A percentile compares a stretch with the other conserved stretches of the same genome.
Evolutionary conservation across 495 filamentous ascomycete species (phyloP).

Genomic region (Penicillium herquei): DNA sequence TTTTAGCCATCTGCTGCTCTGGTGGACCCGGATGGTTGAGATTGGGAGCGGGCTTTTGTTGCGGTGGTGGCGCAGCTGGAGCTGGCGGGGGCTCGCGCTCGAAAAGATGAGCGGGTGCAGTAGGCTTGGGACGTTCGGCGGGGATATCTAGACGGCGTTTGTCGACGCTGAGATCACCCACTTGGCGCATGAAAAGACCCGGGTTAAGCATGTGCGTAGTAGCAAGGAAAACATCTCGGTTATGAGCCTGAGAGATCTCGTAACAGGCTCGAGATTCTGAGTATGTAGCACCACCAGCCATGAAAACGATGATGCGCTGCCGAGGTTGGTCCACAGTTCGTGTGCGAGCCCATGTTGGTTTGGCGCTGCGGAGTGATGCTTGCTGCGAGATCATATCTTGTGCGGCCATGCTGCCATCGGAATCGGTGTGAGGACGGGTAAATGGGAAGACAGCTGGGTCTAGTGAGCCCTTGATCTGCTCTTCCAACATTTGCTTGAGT

Average conservation of each 20-base stretch:
- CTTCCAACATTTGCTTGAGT: constrained; percentile 69
- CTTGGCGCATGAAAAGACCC: constrained; percentile 72
- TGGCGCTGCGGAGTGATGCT: constrained; percentile 80
- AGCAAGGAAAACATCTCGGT: constrained; percentile 84
- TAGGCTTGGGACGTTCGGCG: constrained; percentile 72
- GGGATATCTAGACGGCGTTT: constrained; percentile 76
- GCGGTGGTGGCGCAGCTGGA: constrained; percentile 36
- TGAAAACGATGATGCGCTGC: constrained; percentile 90
- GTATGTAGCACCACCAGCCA: constrained; percentile 94
- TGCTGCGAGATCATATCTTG: constrained; percentile 57
- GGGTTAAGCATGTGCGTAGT: constrained; percentile 90
- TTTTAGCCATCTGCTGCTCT: constrained; percentile 53
- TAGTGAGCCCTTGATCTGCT: constrained; percentile 55
- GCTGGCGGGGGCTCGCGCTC: constrained; percentile 64
- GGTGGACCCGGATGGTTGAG: constrained; percentile 47
- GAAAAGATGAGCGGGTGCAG: constrained; percentile 82
- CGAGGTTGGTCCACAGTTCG: constrained; percentile 74
- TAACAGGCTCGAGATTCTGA: constrained; percentile 87
- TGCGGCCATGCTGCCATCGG: constrained; percentile 53
- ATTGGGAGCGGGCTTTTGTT: constrained; percentile 32
- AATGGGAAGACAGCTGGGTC: constrained; percentile 71
- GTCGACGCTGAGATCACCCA: constrained; percentile 74
- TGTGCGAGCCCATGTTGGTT: constrained; percentile 91
- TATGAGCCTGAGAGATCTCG: constrained; percentile 68
- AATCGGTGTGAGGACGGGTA: constrained; percentile 70